A percentile compares a stretch with the other conserved stretches of the same genome.
These are phyloP conservation scores for Trichoderma koningiopsis DNA, from an alignment of 2,329 filamentous ascomycete species.

Conservation along the genomic window DNA sequence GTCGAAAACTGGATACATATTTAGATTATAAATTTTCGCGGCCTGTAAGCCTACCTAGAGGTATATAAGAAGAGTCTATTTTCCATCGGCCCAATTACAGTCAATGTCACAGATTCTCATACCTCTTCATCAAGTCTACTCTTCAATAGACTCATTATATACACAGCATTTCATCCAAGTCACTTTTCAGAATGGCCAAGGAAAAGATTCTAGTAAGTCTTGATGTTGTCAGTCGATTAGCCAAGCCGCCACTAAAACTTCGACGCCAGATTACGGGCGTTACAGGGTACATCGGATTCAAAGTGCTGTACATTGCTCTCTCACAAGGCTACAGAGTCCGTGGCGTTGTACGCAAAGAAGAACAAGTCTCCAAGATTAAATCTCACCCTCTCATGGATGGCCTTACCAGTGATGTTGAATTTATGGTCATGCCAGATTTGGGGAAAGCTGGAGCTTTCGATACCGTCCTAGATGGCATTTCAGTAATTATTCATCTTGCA, in stretches of 20 bases:
- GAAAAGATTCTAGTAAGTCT: neutral
- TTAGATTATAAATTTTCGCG: neutral
- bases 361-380: conserved; percentile 9
- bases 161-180: neutral
- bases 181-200: neutral
- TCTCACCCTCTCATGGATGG: neutral
- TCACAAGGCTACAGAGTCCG: conserved; percentile 20
- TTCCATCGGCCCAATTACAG: neutral
- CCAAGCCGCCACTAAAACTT: neutral
- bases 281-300: conserved; percentile 22
- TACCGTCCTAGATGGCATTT: conserved; percentile 21
- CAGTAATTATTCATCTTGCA: conserved; percentile 27
- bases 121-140: neutral
- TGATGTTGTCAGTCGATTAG: neutral
- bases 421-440: conserved; percentile 26
- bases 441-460: neutral
- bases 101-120: too few species aligned
- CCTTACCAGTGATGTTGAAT: conserved; percentile 6
- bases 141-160: neutral
- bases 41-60: too few species aligned
- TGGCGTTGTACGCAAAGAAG: conserved; percentile 21
- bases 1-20: neutral
- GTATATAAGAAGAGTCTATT: neutral
- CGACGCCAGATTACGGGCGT: conserved; percentile 39
- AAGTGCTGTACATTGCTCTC: conserved; percentile 11